Evolutionary conservation across 2,329 filamentous ascomycete genomes (phyloP).

Genomic region (Elsinoe australis): DNA sequence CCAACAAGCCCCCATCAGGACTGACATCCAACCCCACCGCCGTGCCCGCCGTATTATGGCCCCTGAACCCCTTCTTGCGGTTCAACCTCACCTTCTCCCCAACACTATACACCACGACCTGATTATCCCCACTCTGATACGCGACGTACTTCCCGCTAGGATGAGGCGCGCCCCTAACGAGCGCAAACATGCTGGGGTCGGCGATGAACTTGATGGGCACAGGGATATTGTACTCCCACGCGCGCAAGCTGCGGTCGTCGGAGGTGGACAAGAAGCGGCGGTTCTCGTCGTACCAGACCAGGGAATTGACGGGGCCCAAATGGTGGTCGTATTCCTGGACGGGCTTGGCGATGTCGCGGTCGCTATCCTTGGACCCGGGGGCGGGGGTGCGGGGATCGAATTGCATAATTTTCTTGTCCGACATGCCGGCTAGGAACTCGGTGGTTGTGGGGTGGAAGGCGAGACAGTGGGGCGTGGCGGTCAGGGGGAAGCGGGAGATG

Average conservation of each 20-base stretch:
- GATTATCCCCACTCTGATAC: constrained; percentile 90
- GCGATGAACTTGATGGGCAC: constrained; percentile 98
- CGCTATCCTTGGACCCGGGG: background rate
- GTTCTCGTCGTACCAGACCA: constrained; percentile 91
- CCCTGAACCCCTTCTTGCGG: constrained; percentile 90
- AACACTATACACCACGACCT: constrained; percentile 89
- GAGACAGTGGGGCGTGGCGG: constrained; percentile 90
- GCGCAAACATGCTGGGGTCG: constrained; percentile 85
- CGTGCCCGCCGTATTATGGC: constrained; percentile 92
- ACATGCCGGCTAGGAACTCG: constrained; percentile 94
- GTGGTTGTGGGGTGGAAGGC: constrained; percentile 85
- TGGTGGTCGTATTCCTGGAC: constrained; percentile 99
- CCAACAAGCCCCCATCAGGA: constrained; percentile 86
- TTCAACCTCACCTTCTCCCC: constrained; percentile 97
- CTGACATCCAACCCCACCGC: constrained; percentile 83
- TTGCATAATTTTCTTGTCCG: constrained; percentile 97
- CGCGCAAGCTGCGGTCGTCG: constrained; percentile 90
- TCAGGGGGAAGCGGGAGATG: constrained; percentile 79
- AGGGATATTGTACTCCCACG: constrained; percentile 98
- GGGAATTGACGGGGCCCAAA: constrained; percentile 93
- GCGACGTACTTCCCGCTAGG: constrained; percentile 90
- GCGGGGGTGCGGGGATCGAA: constrained; percentile 76
- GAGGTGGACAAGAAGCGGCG: constrained; percentile 96
- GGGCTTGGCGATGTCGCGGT: constrained; percentile 44
- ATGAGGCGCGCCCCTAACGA: constrained; percentile 77